Percentiles rank a stretch among this genome's conserved stretches.
Conservation (phyloP, 2,329 filamentous ascomycete species). For the Arthrobotrys pseudoclavata region DNA sequence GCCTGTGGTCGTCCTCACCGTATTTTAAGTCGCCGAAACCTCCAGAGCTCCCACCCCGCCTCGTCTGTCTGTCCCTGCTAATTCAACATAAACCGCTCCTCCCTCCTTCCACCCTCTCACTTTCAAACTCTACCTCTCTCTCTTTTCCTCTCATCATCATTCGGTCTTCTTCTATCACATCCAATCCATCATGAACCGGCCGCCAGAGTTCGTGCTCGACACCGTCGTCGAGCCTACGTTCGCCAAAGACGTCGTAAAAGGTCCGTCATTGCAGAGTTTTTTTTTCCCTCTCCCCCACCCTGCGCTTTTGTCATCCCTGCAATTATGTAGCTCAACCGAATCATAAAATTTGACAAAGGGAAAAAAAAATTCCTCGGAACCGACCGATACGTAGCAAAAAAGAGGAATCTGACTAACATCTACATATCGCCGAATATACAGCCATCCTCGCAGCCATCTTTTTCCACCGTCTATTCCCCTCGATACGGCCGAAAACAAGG, state of each 20-base stretch:
- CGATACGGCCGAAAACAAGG: slow-evolving; percentile 83
- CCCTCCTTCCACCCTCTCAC: background rate
- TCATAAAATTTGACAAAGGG: background rate
- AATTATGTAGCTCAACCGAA: slow-evolving; percentile 13
- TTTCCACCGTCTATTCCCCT: slow-evolving; percentile 97
- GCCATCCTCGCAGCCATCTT: slow-evolving; percentile 97
- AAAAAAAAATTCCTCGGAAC: slow-evolving; percentile 29
- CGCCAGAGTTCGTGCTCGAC: slow-evolving; percentile 92
- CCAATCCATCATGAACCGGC: slow-evolving; percentile 72
- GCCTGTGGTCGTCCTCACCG: slow-evolving; percentile 57
- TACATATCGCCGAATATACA: slow-evolving; percentile 5
- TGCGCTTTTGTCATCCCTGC: slow-evolving; percentile 51
- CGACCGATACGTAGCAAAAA: slow-evolving; percentile 42
- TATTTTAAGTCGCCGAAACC: slow-evolving; percentile 19
- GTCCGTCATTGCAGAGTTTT: slow-evolving; percentile 68
- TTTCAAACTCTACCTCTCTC: background rate
- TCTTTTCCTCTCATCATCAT: background rate
- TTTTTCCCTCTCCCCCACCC: background rate
- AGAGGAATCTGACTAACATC: slow-evolving; percentile 54
- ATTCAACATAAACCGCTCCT: slow-evolving; percentile 28
- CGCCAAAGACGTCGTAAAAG: slow-evolving; percentile 93
- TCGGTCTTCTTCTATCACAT: slow-evolving; percentile 23
- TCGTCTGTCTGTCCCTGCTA: slow-evolving; percentile 1
- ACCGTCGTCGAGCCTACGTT: slow-evolving; percentile 91
- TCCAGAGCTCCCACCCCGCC: slow-evolving; percentile 31